Percentiles rank a stretch among this genome's conserved stretches.
Evolutionary conservation across 495 filamentous ascomycete species (phyloP).

Genomic region (Amphirosellinia nigrospora): DNA sequence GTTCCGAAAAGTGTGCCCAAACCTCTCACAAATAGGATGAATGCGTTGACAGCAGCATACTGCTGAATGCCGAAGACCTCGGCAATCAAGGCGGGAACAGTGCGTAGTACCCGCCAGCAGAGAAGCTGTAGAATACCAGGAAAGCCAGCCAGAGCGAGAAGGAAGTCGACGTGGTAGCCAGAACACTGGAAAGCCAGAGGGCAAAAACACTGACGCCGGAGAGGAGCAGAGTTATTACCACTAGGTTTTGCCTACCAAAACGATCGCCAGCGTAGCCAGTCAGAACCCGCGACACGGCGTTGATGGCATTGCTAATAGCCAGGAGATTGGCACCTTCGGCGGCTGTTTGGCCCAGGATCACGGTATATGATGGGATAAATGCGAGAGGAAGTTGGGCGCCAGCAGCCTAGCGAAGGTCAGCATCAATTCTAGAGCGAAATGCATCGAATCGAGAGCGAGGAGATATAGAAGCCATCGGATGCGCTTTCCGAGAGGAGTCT

Average conservation of each 20-base stretch:
- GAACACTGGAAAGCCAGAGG: constrained; percentile 55
- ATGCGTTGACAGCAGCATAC: constrained; percentile 64
- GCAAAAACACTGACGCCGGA: constrained; percentile 55
- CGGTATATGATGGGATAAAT: constrained; percentile 55
- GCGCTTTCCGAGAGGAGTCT: too few species aligned
- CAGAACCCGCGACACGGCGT: constrained; percentile 57
- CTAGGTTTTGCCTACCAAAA: constrained; percentile 60
- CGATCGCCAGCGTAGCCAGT: constrained; percentile 58
- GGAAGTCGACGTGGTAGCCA: constrained; percentile 20
- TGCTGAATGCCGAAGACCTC: constrained; percentile 65
- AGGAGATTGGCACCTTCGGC: constrained; percentile 55
- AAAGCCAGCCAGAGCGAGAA: constrained; percentile 57
- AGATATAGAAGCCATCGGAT: neutral
- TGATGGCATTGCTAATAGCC: constrained; percentile 61
- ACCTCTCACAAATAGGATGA: constrained; percentile 62
- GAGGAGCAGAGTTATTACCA: constrained; percentile 55
- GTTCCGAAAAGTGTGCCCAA: constrained; percentile 61
- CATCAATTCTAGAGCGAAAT: neutral
- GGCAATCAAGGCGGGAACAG: constrained; percentile 55
- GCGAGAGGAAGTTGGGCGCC: constrained; percentile 52
- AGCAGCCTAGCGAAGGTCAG: constrained; percentile 35
- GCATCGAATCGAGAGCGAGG: neutral
- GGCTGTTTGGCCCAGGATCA: constrained; percentile 47
- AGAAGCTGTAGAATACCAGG: constrained; percentile 58
- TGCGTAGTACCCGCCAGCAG: constrained; percentile 56